These are phyloP conservation scores for Mycosphaerella sp. DNA, from an alignment of 2,329 filamentous ascomycete species.

Conservation along the genomic window DNA sequence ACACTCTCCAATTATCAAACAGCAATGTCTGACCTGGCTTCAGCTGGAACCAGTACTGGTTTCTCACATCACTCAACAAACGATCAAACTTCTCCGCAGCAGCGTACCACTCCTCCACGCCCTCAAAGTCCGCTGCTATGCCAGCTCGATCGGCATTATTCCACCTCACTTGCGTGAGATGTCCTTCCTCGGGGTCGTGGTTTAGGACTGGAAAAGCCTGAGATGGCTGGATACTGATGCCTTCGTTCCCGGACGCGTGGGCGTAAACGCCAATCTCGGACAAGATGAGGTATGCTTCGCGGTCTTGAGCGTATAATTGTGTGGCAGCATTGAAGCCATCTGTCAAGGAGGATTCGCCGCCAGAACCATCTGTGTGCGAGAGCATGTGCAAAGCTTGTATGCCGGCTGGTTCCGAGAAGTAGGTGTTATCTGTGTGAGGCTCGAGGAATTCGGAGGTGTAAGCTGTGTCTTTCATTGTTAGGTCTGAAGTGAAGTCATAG, in stretches of 20 bases:
- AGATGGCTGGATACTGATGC: slow-evolving; percentile 71
- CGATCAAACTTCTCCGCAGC: slow-evolving; percentile 67
- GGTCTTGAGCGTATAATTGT: slow-evolving; percentile 51
- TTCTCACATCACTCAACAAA: slow-evolving; percentile 58
- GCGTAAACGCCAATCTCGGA: slow-evolving; percentile 56
- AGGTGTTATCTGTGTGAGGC: slow-evolving; percentile 90
- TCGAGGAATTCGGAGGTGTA: slow-evolving; percentile 81
- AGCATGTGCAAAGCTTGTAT: slow-evolving; percentile 90
- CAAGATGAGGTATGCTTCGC: slow-evolving; percentile 54
- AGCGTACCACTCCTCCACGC: slow-evolving; percentile 60
- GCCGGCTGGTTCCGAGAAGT: slow-evolving; percentile 87
- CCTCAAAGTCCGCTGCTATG: slow-evolving; percentile 50
- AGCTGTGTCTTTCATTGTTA: slow-evolving; percentile 61
- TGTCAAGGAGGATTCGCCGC: slow-evolving; percentile 74
- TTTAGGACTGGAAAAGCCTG: slow-evolving; percentile 66
- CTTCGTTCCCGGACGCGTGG: slow-evolving; percentile 83
- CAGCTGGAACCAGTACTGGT: slow-evolving; percentile 76
- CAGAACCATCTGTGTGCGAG: slow-evolving; percentile 63
- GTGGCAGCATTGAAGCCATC: slow-evolving; percentile 74
- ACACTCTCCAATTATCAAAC: slow-evolving; percentile 92
- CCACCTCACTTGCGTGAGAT: slow-evolving; percentile 69
- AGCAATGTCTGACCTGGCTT: slow-evolving; percentile 72
- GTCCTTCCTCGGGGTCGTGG: slow-evolving; percentile 41
- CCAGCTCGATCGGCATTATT: slow-evolving; percentile 84
- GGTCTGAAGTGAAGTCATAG: slow-evolving; percentile 83